Conservation (phyloP, 2,329 filamentous ascomycete genomes). For the Aureobasidium sp. region DNA sequence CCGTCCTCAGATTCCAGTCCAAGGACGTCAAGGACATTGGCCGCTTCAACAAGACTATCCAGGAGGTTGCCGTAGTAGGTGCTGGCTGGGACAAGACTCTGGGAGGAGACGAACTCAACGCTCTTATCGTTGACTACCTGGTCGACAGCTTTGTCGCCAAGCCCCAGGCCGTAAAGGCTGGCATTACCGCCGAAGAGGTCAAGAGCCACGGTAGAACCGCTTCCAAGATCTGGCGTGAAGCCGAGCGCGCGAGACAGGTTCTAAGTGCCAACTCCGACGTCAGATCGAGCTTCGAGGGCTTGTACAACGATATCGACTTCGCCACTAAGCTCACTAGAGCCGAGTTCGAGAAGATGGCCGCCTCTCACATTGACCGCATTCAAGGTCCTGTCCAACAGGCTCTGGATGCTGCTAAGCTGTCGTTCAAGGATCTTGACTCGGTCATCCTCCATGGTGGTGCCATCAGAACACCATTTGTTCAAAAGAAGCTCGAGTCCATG, state of each 20-base stretch:
- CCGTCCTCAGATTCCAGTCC: constrained; percentile 82
- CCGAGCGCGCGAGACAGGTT: constrained; percentile 78
- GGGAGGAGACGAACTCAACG: constrained; percentile 83
- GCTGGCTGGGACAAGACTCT: constrained; percentile 83
- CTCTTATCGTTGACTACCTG: constrained; percentile 84
- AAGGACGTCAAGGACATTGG: constrained; percentile 84
- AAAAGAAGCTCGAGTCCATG: constrained; percentile 74
- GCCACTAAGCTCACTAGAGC: constrained; percentile 77
- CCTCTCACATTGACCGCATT: constrained; percentile 62
- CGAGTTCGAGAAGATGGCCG: constrained; percentile 73
- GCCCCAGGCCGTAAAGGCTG: constrained; percentile 54
- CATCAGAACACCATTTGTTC: constrained; percentile 87
- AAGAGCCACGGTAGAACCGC: constrained; percentile 73
- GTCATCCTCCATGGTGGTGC: constrained; percentile 90
- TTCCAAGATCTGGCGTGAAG: constrained; percentile 88
- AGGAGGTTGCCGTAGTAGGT: constrained; percentile 86
- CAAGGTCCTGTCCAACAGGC: constrained; percentile 64
- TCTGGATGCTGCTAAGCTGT: constrained; percentile 64
- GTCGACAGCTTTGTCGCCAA: constrained; percentile 69
- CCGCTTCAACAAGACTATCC: constrained; percentile 91
- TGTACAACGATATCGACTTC: constrained; percentile 90
- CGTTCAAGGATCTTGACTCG: constrained; percentile 71
- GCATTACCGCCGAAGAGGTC: constrained; percentile 56
- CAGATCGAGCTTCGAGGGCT: constrained; percentile 71
- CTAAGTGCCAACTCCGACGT: constrained; percentile 89